Base-by-base conservation (phyloP, 257 asterid species). In the Linderniella brevidens region DNA sequence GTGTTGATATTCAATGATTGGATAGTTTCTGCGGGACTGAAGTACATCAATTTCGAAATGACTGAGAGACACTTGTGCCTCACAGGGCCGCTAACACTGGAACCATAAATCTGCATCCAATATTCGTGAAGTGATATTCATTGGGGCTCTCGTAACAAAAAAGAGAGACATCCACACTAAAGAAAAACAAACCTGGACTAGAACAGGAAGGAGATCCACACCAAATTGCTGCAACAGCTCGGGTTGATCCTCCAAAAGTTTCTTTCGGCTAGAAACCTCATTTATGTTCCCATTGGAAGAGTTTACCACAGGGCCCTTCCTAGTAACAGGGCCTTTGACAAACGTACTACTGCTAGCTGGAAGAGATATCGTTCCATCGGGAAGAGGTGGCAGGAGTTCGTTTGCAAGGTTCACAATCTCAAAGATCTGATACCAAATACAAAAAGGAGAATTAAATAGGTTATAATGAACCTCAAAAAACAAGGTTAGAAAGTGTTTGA, bases 51-150 rank as follows among this genome's bases (percentile, higher is more conserved):
- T 61, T 92, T 86, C 42, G 93, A 96, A 14, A 92, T 86, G 49
- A 74, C 99, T n/a, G 96, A 81, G 53, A 92, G 93, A 60, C 99
- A 92, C 73, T 79, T 86, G 73, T 92, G 92, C 41, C 99, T 94
- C 54, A 92, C 96, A 47, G 88, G 90, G 64, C 90, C 87, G 65
- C 80, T 92, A 20, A 92, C 99, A 64, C 99, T 92, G 70, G 99
- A 79, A 52, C 95, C 96, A 56, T 92, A 92, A 44, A 92, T 76
- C 99, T 92, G 86, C 79, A 59, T 19, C 47, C 48, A 50, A 58
- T 49, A 37, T 2, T 18, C 41, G 53, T 42, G 40, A 48, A 13
- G 37, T 55, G 49, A 17, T 56, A n/a, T 43, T 35, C 13, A 12
- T 20, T 17, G 12, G 11, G 15, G 11, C 9, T 19, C 37, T 13